Evolutionary conservation across 2,329 filamentous ascomycete species (phyloP).

Genomic region (Penicillium decumbens): DNA sequence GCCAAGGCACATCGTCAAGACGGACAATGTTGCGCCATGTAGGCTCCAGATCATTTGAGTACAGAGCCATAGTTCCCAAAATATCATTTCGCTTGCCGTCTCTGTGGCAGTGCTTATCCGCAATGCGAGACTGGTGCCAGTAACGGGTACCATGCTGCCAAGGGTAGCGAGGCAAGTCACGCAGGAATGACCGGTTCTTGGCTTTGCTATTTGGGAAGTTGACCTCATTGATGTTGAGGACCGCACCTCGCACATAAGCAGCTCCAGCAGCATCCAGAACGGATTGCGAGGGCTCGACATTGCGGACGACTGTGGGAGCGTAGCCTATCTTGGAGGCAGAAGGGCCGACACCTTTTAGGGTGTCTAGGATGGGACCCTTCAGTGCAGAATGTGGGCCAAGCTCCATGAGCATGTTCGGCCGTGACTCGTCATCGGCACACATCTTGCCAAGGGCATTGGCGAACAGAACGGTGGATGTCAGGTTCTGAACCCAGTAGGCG

Average conservation of each 20-base stretch:
- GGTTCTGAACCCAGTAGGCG: conserved; percentile 26
- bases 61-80: conserved; percentile 23
- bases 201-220: conserved; percentile 18
- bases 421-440: conserved; percentile 13
- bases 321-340: conserved; percentile 18
- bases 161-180: conserved; percentile 43
- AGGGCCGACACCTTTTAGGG: conserved; percentile 21
- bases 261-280: conserved; percentile 22
- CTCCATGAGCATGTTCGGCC: conserved; percentile 24
- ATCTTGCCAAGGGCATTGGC: conserved; percentile 19
- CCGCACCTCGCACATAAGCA: conserved; percentile 15
- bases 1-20: conserved; percentile 25
- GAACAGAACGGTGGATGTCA: conserved; percentile 24
- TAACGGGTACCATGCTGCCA: conserved; percentile 48
- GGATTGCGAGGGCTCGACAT: conserved; percentile 19
- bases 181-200: conserved; percentile 19
- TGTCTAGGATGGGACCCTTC: conserved; percentile 27
- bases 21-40: conserved; percentile 28
- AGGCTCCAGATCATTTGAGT: conserved; percentile 25
- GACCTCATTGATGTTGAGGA: conserved; percentile 14
- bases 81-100: conserved; percentile 25
- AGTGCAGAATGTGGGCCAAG: conserved; percentile 38
- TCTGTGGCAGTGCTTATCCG: conserved; percentile 23
- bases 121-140: conserved; percentile 45
- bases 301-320: conserved; percentile 22